Evolutionary conservation across 208 protist species (phyloP).

Genomic region (Trypanosomatidae sp.): DNA sequence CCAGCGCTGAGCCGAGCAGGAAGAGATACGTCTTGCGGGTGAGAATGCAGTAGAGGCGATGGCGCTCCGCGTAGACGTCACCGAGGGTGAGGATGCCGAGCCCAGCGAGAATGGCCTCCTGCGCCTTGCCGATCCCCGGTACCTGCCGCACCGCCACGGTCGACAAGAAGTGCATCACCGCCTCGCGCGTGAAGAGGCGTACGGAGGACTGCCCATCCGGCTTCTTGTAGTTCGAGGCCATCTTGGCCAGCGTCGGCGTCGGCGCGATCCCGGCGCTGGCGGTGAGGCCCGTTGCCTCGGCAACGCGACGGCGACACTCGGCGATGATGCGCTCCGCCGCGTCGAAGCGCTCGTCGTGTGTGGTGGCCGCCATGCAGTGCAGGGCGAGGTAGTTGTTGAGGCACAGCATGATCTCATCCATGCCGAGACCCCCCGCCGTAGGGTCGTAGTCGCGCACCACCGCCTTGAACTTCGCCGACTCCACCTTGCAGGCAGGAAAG

Average conservation of each 20-base stretch:
- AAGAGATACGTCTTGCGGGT: slow-evolving; percentile 68
- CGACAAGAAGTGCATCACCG: slow-evolving; percentile 52
- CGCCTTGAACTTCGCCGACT: slow-evolving; percentile 49
- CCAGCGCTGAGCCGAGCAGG: slow-evolving; percentile 48
- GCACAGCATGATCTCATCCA: slow-evolving; percentile 82
- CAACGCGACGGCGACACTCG: slow-evolving; percentile 48
- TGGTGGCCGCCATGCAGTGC: slow-evolving; percentile 7
- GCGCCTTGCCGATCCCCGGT: slow-evolving; percentile 64
- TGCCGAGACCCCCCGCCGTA: slow-evolving; percentile 43
- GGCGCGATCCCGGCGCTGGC: slow-evolving; percentile 78
- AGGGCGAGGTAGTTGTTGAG: slow-evolving; percentile 39
- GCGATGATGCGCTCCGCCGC: slow-evolving; percentile 42
- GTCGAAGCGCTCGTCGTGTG: slow-evolving; percentile 31
- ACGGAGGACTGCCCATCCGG: slow-evolving; percentile 90
- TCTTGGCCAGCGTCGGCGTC: slow-evolving; percentile 83
- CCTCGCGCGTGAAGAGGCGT: slow-evolving; percentile 42
- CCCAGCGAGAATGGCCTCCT: slow-evolving; percentile 44
- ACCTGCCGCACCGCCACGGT: slow-evolving; percentile 43
- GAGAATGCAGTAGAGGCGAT: slow-evolving; percentile 53
- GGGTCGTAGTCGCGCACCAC: slow-evolving; percentile 82
- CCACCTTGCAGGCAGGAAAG: slow-evolving; percentile 58
- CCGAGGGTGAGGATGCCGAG: slow-evolving; percentile 54
- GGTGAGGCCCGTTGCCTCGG: slow-evolving; percentile 64
- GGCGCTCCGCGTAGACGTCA: slow-evolving; percentile 54
- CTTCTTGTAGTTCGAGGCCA: slow-evolving; percentile 91